Evolutionary conservation across 2,329 filamentous ascomycete genomes (phyloP).

Genomic region (Sphaerulina vaccinii): DNA sequence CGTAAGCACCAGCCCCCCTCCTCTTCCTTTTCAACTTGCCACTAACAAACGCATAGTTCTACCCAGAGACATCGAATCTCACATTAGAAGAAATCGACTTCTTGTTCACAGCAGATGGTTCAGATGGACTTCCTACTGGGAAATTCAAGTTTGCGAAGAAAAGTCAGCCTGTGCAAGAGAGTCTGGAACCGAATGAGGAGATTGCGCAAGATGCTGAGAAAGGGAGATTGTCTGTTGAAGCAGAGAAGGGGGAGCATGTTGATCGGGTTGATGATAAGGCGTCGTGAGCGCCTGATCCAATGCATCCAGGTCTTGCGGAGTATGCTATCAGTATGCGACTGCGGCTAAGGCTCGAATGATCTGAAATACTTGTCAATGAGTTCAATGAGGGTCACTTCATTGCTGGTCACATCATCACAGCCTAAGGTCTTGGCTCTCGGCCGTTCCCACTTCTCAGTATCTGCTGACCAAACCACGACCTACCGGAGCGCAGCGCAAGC

Average conservation of each 20-base stretch:
- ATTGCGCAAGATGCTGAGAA: conserved; percentile 20
- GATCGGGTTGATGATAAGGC: conserved; percentile 17
- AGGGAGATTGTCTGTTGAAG: conserved; percentile 5
- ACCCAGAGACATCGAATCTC: conserved; percentile 45
- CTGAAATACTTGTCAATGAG: too few relatives aligned
- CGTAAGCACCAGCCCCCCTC: conserved; percentile 12
- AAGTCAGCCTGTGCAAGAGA: conserved; percentile 30
- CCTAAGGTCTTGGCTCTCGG: too few relatives aligned
- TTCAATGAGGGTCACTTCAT: too few relatives aligned
- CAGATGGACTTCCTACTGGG: conserved; percentile 27
- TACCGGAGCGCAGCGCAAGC: too few relatives aligned
- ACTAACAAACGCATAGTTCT: conserved; percentile 7
- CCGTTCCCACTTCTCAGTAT: too few relatives aligned
- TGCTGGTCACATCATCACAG: too few relatives aligned
- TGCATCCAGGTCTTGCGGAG: too few relatives aligned
- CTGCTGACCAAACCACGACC: too few relatives aligned
- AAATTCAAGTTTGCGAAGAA: conserved; percentile 23
- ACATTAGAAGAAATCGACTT: conserved; percentile 48
- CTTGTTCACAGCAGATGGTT: conserved; percentile 39
- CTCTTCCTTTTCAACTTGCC: not conserved
- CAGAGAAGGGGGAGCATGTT: conserved; percentile 12
- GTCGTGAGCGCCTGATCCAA: conserved; percentile 3
- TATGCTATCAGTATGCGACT: too few relatives aligned
- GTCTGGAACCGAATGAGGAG: conserved; percentile 22
- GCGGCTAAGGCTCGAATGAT: too few relatives aligned